These are phyloP conservation scores for Singerocomus inundabilis DNA, from an alignment of 1,284 basidiomycete species.

Conservation along the genomic window DNA sequence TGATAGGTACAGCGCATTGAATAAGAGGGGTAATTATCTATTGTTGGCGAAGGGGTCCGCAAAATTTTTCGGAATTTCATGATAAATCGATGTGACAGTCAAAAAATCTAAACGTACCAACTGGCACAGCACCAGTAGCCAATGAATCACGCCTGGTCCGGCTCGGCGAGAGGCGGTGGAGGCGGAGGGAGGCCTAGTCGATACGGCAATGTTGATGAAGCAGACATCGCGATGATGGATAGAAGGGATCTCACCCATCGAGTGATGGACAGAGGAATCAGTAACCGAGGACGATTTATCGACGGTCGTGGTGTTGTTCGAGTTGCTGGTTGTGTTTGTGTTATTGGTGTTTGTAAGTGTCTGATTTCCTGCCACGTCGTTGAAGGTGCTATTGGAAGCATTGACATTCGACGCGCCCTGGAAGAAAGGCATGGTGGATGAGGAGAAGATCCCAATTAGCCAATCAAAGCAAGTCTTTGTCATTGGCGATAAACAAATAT, in stretches of 20 bases:
- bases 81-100: constrained; percentile 1
- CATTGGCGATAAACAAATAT: constrained; percentile 6
- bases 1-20: background rate
- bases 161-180: constrained; percentile 6
- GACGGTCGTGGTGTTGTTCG: constrained; percentile 24
- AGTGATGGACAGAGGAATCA: constrained; percentile 30
- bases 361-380: constrained; percentile 25
- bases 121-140: background rate
- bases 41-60: background rate
- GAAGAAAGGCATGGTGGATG: constrained; percentile 28
- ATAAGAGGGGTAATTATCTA: background rate
- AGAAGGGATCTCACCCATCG: constrained; percentile 20
- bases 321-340: constrained; percentile 13
- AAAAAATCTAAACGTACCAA: background rate
- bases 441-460: too few relatives aligned
- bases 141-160: background rate
- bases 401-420: constrained; percentile 23
- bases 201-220: background rate
- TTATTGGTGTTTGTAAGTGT: constrained; percentile 21
- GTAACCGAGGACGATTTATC: constrained; percentile 18
- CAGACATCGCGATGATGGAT: background rate
- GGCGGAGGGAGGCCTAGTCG: constrained; percentile 10
- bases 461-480: background rate
- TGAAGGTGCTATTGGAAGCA: constrained; percentile 19
- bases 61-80: background rate